Evolutionary conservation across 225 moss, liverwort and hornwort genomes (phyloP), one percentile per base, ranked within the genome.

Genomic region (Climacium dendroides): DNA sequence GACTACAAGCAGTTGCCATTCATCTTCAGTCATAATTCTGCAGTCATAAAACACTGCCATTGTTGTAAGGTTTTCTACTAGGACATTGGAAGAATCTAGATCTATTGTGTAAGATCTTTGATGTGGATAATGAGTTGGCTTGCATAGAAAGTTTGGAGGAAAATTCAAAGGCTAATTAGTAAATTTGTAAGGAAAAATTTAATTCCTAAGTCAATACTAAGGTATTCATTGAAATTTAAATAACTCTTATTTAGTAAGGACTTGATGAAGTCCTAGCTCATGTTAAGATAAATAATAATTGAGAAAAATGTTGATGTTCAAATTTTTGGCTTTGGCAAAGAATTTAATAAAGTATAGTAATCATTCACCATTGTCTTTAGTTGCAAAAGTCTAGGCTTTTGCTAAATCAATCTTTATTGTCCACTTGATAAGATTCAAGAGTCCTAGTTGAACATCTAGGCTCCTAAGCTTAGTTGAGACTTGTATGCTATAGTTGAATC

Each of bases 341-440:
- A 70, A 25, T 41, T 15, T 41, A 70, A 70, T 39, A 41, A 39
- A 25, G 15, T 25, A 70, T 39, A 41, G 12, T 39, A 5, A 70
- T 41, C 41, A 39, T 70, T 25, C 2, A 25, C 41, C 3, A 41
- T 70, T 41, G 25, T 25, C 14, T 14, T 25, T 70, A 25, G 41
- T 25, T 41, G 41, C 25, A 39, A 39, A 39, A 25, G 1, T 39
- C 0, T 24, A 11, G 14, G 1, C 24, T 39, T 5, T 69, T 69
- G 24, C 13, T 70, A 23, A 13, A 69, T 70, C 41, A 41, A 41
- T 70, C 14, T 25, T 39, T 11, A 5, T 70, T 70, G 41, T 14
- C 2, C 0, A 0, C 8, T 0, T 25, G 0, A 39, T 5, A 70
- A 70, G 41, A 39, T 70, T 25, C 5, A 39, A 24, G 3, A 25